Conservation (phyloP, 495 filamentous ascomycete genomes). For the Tuber magnatum region DNA sequence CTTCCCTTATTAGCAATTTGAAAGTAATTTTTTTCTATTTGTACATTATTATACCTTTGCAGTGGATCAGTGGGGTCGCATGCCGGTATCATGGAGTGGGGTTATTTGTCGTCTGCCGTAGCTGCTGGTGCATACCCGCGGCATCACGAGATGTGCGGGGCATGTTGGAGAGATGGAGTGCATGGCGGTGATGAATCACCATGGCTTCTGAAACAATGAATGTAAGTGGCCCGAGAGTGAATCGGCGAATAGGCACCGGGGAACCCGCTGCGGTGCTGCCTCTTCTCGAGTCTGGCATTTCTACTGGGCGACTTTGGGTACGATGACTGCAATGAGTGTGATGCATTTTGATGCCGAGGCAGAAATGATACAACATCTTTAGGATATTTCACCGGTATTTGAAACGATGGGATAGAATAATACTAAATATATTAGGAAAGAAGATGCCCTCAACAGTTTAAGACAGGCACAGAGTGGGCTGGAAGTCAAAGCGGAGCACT, state of each 20-base stretch:
- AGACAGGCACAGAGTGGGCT: background rate
- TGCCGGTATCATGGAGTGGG: background rate
- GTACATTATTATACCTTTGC: background rate
- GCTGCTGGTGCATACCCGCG: background rate
- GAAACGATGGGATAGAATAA: background rate
- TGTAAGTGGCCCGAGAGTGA: background rate
- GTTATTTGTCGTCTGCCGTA: background rate
- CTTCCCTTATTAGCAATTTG: background rate
- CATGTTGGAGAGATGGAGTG: background rate
- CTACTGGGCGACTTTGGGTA: background rate
- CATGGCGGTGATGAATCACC: background rate
- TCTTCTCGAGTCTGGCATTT: background rate
- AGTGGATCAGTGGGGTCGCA: background rate
- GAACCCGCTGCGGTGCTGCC: background rate
- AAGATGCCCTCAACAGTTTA: background rate
- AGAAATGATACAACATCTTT: background rate
- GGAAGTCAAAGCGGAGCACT: background rate
- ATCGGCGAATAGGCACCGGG: background rate
- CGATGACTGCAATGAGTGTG: background rate
- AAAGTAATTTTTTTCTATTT: background rate
- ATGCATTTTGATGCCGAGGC: background rate
- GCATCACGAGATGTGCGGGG: conserved; percentile 1
- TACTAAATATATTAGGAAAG: background rate
- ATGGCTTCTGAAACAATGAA: background rate
- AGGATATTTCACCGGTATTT: background rate